phyloP scores from a whole-genome alignment of 495 filamentous ascomycete species.

The Podospora australis region DNA sequence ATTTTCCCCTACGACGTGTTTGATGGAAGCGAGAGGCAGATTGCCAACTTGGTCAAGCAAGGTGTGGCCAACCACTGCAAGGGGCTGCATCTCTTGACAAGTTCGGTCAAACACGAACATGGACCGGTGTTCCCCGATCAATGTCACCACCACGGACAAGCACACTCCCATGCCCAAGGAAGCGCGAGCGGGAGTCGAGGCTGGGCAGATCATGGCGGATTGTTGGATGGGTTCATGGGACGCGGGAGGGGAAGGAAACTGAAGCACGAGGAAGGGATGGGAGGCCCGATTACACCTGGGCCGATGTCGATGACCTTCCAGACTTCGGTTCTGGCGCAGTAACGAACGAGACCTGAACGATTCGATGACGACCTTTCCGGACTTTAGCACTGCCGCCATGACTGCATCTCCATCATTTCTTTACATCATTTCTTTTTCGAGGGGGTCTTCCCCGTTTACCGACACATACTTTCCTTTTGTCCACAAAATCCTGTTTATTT shows the following conservation, averaged over 20 bases:
- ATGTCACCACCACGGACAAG: conserved; percentile 7
- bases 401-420: neutral
- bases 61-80: conserved; percentile 25
- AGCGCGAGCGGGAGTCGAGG: neutral
- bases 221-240: conserved; percentile 1
- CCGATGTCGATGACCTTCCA: conserved; percentile 21
- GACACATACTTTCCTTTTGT: neutral
- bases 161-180: neutral
- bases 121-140: conserved; percentile 1
- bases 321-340: conserved; percentile 16
- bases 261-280: conserved; percentile 6
- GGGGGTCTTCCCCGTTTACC: neutral
- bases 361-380: too few species aligned
- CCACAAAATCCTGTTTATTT: neutral
- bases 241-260: neutral
- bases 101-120: conserved; percentile 20
- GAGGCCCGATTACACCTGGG: conserved; percentile 1
- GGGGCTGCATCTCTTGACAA: conserved; percentile 24
- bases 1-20: conserved; percentile 28
- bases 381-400: too few species aligned
- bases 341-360: neutral
- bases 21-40: conserved; percentile 26
- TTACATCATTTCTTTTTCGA: neutral
- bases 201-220: conserved; percentile 2
- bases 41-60: conserved; percentile 23